Percentiles rank a stretch among this genome's conserved stretches.
Evolutionary conservation across 345 rosid genomes (phyloP).

Genomic region (Cardamine occulta): DNA sequence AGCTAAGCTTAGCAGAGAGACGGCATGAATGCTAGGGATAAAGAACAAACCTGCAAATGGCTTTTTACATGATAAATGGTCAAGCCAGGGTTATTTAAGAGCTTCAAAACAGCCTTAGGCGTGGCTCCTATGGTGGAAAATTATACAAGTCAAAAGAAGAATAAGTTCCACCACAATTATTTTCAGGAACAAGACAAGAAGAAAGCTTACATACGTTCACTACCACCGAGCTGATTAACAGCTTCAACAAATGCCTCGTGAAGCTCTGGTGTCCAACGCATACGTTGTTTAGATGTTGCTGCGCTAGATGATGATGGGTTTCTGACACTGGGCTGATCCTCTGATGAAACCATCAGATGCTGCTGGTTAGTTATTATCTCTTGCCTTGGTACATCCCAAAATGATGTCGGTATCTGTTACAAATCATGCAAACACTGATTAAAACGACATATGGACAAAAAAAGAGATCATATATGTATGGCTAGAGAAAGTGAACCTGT

Average conservation of each 20-base stretch:
- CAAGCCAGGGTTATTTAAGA: slow-evolving; percentile 78
- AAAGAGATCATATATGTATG: slow-evolving; percentile 28
- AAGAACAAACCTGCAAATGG: slow-evolving; percentile 77
- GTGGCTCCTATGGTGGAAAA: slow-evolving; percentile 75
- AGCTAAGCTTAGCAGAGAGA: slow-evolving; percentile 22
- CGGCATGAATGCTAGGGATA: not conserved
- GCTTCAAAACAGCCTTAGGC: slow-evolving; percentile 90
- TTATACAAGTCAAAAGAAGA: slow-evolving; percentile 5
- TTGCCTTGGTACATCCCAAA: slow-evolving; percentile 48
- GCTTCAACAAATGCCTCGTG: slow-evolving; percentile 95
- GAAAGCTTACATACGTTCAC: slow-evolving; percentile 70
- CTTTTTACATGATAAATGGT: slow-evolving; percentile 98
- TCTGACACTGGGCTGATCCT: slow-evolving; percentile 46
- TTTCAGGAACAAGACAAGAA: slow-evolving; percentile 14
- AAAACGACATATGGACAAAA: not conserved
- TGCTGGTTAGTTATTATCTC: slow-evolving; percentile 51
- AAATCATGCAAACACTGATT: slow-evolving; percentile 7
- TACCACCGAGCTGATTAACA: slow-evolving; percentile 87
- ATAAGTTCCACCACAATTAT: not conserved
- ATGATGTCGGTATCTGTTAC: slow-evolving; percentile 43
- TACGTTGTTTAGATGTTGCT: slow-evolving; percentile 61
- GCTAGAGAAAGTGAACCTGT: slow-evolving; percentile 53
- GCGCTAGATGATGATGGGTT: slow-evolving; percentile 42
- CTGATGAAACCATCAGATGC: slow-evolving; percentile 42
- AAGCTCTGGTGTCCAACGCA: slow-evolving; percentile 98